These are phyloP conservation scores for Gossypium lobatum DNA, from an alignment of 441 rosid species.

Conservation along the genomic window DNA sequence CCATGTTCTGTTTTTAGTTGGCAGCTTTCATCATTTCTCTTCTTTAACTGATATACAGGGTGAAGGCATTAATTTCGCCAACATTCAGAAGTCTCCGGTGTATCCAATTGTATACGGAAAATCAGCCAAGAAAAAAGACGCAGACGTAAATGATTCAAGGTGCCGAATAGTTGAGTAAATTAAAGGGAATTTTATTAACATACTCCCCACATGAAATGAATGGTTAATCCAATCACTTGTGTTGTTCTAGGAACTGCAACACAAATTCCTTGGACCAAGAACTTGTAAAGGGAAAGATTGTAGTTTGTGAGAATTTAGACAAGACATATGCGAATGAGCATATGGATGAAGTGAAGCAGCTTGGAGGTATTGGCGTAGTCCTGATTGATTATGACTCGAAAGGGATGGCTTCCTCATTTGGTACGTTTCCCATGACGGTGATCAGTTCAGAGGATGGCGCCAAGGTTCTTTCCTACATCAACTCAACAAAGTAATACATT, in stretches of 20 bases:
- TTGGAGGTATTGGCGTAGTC: constrained; percentile 56
- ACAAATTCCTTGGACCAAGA: constrained; percentile 34
- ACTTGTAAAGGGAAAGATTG: constrained; percentile 51
- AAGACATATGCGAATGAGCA: constrained; percentile 12
- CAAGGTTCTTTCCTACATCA: constrained; percentile 44
- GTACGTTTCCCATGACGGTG: constrained; percentile 40
- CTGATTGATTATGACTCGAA: constrained; percentile 39
- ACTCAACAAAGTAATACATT: constrained; percentile 47
- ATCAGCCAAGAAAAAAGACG: constrained; percentile 36
- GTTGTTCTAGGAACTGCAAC: constrained; percentile 41
- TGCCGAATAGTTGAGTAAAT: background rate
- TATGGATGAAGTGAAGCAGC: constrained; percentile 33
- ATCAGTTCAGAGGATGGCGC: constrained; percentile 51
- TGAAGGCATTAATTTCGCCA: constrained; percentile 58
- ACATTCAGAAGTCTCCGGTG: constrained; percentile 35
- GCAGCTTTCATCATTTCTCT: background rate
- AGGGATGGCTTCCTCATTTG: constrained; percentile 41
- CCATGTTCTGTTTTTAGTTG: background rate
- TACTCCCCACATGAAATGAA: background rate
- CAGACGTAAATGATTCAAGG: constrained; percentile 45
- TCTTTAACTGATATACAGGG: constrained; percentile 35
- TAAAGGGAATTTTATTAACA: background rate
- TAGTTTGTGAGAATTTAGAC: constrained; percentile 42
- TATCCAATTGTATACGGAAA: constrained; percentile 50
- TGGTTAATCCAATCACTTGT: background rate